A percentile compares a stretch with the other conserved stretches of the same genome.
Evolutionary conservation across 108 stramenopile genomes (phyloP).

Genomic region (Schizochytrium sp.): DNA sequence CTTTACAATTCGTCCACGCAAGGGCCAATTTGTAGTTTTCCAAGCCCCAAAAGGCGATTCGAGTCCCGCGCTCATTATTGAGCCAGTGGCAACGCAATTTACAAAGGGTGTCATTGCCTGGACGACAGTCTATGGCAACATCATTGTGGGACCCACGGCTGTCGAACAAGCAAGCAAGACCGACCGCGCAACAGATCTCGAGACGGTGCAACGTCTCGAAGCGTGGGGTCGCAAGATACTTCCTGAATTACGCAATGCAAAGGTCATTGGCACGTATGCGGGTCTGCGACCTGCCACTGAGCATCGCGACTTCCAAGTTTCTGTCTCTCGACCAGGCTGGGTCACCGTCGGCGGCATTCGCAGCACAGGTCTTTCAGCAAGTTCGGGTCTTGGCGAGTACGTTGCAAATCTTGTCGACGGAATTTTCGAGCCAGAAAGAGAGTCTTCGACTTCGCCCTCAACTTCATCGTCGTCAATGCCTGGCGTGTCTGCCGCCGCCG

Average conservation of each 20-base stretch:
- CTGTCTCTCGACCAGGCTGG: conserved; percentile 34
- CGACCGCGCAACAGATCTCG: conserved; percentile 44
- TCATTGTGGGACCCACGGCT: conserved; percentile 75
- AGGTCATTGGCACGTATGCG: conserved; percentile 59
- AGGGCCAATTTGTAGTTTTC: neutral
- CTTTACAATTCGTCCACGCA: conserved; percentile 34
- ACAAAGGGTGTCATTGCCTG: conserved; percentile 72
- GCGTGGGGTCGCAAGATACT: conserved; percentile 34
- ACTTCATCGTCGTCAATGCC: neutral
- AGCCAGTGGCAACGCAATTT: conserved; percentile 63
- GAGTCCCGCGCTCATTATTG: conserved; percentile 34
- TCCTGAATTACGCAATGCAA: conserved; percentile 27
- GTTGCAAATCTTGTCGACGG: conserved; percentile 40
- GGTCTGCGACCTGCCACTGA: conserved; percentile 67
- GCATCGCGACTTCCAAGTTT: conserved; percentile 66
- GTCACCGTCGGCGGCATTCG: conserved; percentile 66
- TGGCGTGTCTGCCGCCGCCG: neutral
- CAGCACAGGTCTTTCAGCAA: conserved; percentile 67
- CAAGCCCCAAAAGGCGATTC: neutral
- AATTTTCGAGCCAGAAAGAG: conserved; percentile 7
- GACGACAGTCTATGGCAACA: conserved; percentile 60
- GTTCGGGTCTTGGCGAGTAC: conserved; percentile 62
- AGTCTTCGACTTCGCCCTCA: too few species aligned
- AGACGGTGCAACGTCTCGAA: conserved; percentile 43
- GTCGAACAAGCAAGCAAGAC: conserved; percentile 51